phyloP scores from a whole-genome alignment of 148 eudicot species.

The Nepenthes gracilis region DNA sequence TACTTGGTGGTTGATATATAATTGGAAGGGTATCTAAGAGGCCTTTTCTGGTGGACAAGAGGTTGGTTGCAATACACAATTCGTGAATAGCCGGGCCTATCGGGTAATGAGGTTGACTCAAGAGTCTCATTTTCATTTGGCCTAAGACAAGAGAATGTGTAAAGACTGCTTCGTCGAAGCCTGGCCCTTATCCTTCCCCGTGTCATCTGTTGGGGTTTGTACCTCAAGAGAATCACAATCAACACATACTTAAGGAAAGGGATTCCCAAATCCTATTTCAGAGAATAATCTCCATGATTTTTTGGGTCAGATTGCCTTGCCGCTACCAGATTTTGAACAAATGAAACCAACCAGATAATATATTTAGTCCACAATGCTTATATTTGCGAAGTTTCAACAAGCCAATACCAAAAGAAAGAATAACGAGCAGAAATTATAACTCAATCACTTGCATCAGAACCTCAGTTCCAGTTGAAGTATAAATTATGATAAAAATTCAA shows the following conservation, averaged over 20 bases:
- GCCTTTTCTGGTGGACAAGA: slow-evolving; percentile 42
- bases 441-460: too few relatives aligned
- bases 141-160: slow-evolving; percentile 57
- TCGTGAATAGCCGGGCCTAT: slow-evolving; percentile 67
- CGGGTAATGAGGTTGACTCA: slow-evolving; percentile 29
- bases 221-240: slow-evolving; percentile 14
- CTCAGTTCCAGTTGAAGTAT: too few relatives aligned
- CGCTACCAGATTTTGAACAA: too few relatives aligned
- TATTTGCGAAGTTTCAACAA: too few relatives aligned
- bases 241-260: slow-evolving; percentile 10
- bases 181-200: slow-evolving; percentile 63
- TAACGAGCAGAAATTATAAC: too few relatives aligned
- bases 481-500: too few relatives aligned
- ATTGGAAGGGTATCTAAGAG: slow-evolving; percentile 54
- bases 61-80: slow-evolving; percentile 71
- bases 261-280: neutral
- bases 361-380: too few relatives aligned
- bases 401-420: too few relatives aligned
- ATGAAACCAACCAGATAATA: too few relatives aligned
- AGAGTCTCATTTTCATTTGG: slow-evolving; percentile 15
- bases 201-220: slow-evolving; percentile 29
- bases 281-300: too few relatives aligned
- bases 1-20: slow-evolving; percentile 90
- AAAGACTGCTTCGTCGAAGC: slow-evolving; percentile 54
- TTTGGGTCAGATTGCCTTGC: too few relatives aligned